Evolutionary conservation across 1,139 yeast species (phyloP).

Genomic region (Nakaseomyces nivariensis): DNA sequence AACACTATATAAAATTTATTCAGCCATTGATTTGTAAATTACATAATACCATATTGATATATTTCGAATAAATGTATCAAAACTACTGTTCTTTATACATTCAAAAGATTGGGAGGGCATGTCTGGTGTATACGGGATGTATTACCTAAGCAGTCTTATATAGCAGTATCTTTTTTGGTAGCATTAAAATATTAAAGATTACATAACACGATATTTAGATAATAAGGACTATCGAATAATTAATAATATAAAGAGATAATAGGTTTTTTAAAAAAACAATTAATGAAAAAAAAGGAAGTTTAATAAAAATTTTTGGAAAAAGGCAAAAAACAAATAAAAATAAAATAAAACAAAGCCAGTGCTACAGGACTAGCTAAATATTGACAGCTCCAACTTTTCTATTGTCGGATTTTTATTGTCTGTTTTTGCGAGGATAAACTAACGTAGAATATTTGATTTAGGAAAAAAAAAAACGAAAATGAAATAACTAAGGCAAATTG

Average conservation of each 20-base stretch:
- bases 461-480: background rate
- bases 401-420: background rate
- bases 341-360: background rate
- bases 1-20: too few relatives aligned
- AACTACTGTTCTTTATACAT: too few relatives aligned
- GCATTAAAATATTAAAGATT: slow-evolving; percentile 1
- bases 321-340: background rate
- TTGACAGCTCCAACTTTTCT: too few relatives aligned
- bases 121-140: too few relatives aligned
- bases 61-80: too few relatives aligned
- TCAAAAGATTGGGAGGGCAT: too few relatives aligned
- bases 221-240: background rate
- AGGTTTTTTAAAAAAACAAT: background rate
- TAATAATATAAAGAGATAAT: background rate
- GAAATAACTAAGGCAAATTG: background rate
- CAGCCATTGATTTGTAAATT: too few relatives aligned
- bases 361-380: background rate
- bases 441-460: background rate
- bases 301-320: background rate
- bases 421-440: background rate
- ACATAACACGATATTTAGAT: background rate
- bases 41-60: too few relatives aligned
- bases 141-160: too few relatives aligned
- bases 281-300: background rate
- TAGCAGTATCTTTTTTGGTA: background rate